Conservation (phyloP, 2,329 filamentous ascomycete genomes). For the Leptographium wingfieldii region DNA sequence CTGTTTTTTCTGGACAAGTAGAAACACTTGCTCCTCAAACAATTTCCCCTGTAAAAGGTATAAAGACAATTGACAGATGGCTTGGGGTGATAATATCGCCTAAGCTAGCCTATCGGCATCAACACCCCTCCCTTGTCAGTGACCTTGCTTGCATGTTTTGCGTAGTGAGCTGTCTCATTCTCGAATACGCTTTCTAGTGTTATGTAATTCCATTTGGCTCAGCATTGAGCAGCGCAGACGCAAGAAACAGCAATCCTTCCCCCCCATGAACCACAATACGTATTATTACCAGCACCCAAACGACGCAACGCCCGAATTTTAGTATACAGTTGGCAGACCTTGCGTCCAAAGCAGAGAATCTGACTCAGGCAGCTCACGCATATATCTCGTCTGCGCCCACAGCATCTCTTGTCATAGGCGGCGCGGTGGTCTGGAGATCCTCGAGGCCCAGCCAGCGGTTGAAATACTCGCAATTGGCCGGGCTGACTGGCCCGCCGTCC, state of each 20-base stretch:
- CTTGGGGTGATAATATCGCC: background rate
- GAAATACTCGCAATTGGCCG: conserved; percentile 86
- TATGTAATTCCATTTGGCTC: background rate
- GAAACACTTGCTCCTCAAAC: background rate
- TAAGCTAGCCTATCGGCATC: background rate
- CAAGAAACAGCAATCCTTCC: background rate
- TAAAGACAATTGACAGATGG: background rate
- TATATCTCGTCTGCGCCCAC: conserved; percentile 1
- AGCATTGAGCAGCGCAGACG: background rate
- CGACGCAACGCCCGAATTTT: background rate
- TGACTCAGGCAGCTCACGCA: background rate
- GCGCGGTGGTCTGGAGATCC: conserved; percentile 11
- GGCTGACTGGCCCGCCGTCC: conserved; percentile 80
- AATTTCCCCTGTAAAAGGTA: background rate
- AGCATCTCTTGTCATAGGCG: background rate
- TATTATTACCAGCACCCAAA: background rate
- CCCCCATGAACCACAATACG: background rate
- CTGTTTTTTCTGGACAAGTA: background rate
- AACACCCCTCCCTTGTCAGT: background rate
- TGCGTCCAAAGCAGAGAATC: background rate
- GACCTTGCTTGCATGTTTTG: background rate
- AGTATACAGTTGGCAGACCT: background rate
- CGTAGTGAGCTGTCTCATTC: background rate
- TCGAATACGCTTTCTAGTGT: background rate
- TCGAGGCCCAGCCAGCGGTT: conserved; percentile 60